Percentiles rank a stretch among this genome's conserved stretches.
These are phyloP conservation scores for Trypanosoma mega DNA, from an alignment of 208 protist species.

Conservation along the genomic window DNA sequence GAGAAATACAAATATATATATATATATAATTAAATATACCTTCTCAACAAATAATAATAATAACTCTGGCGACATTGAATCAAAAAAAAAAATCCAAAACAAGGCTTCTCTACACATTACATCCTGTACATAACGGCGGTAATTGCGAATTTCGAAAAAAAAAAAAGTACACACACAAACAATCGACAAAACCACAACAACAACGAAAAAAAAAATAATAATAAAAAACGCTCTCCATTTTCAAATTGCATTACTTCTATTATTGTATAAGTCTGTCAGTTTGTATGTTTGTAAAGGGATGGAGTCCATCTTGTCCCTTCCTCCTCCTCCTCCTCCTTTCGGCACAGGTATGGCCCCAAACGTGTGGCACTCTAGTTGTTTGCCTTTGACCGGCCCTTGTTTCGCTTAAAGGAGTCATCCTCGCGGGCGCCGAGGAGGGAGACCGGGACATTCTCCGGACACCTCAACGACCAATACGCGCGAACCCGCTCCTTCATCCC, in stretches of 20 bases:
- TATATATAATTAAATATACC: conserved; percentile 17
- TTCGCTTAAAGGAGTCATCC: conserved; percentile 10
- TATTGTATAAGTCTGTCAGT: too few relatives aligned
- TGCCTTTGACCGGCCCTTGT: conserved; percentile 2
- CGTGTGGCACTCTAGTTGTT: not conserved
- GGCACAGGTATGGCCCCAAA: not conserved
- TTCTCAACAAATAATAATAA: too few relatives aligned
- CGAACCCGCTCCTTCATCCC: not conserved
- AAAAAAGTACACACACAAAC: too few relatives aligned
- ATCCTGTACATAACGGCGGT: too few relatives aligned
- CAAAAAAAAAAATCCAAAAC: too few relatives aligned
- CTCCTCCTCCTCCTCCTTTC: not conserved
- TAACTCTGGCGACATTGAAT: too few relatives aligned
- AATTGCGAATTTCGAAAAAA: too few relatives aligned
- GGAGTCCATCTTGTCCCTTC: too few relatives aligned
- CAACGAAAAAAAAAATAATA: not conserved
- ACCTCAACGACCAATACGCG: conserved; percentile 10
- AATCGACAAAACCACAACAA: conserved; percentile 12
- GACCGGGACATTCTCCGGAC: not conserved
- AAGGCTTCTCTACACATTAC: too few relatives aligned
- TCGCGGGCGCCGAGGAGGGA: conserved; percentile 14
- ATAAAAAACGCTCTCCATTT: too few relatives aligned
- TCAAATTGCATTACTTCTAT: too few relatives aligned
- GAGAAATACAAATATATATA: not conserved
- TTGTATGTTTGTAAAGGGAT: too few relatives aligned